These are phyloP conservation scores for Plenodomus tracheiphilus DNA, from an alignment of 2,329 filamentous ascomycete species.

Conservation along the genomic window DNA sequence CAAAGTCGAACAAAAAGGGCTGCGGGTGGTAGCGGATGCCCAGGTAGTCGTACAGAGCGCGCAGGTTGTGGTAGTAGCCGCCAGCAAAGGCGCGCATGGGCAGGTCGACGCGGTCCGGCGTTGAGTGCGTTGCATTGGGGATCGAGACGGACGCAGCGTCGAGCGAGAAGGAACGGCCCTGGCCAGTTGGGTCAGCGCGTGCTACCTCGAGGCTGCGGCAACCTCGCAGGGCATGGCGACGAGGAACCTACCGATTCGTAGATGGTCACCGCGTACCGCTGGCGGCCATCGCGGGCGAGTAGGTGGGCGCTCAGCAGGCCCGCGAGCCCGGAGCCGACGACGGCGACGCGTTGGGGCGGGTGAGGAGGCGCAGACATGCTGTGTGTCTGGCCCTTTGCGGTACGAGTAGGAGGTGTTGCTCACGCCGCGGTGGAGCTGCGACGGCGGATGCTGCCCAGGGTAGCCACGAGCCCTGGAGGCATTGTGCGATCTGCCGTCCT, in stretches of 20 bases:
- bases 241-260: conserved; percentile 49
- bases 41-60: conserved; percentile 60
- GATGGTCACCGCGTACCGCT: conserved; percentile 49
- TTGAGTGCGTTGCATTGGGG: conserved; percentile 24
- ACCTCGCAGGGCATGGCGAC: neutral
- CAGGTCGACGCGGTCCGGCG: conserved; percentile 49
- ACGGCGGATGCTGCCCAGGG: too few relatives aligned
- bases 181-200: neutral
- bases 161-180: conserved; percentile 51
- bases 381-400: conserved; percentile 2
- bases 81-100: conserved; percentile 58
- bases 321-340: conserved; percentile 56
- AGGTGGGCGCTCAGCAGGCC: conserved; percentile 54
- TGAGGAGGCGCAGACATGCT: neutral
- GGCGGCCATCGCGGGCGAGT: conserved; percentile 45
- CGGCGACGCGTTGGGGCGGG: conserved; percentile 40
- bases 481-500: too few relatives aligned
- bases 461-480: conserved; percentile 5
- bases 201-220: neutral
- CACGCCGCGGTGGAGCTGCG: too few relatives aligned
- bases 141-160: conserved; percentile 51
- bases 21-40: conserved; percentile 55
- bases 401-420: too few relatives aligned
- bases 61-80: conserved; percentile 60
- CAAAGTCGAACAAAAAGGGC: conserved; percentile 59